A percentile compares a stretch with the other conserved stretches of the same genome.
Evolutionary conservation across 148 eudicot species (phyloP).

Genomic region (Talinum fruticosum): DNA sequence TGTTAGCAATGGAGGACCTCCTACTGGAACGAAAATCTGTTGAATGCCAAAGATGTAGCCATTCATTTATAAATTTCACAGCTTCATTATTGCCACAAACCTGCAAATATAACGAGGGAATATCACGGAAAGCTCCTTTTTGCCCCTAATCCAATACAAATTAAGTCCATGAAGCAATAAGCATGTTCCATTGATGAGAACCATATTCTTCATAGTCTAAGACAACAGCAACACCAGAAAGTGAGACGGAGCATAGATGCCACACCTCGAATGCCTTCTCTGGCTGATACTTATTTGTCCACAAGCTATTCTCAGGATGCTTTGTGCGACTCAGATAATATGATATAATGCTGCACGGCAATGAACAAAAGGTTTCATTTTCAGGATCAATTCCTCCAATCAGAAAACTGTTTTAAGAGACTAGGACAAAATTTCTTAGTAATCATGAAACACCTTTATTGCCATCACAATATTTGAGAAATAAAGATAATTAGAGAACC

Average conservation of each 20-base stretch:
- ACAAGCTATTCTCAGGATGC: slow-evolving; percentile 69
- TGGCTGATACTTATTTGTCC: slow-evolving; percentile 91
- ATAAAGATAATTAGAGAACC: not conserved
- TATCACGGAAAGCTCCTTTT: not conserved
- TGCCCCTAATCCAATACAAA: not conserved
- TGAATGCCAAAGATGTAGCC: slow-evolving; percentile 77
- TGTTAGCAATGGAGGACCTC: slow-evolving; percentile 30
- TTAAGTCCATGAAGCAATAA: not conserved
- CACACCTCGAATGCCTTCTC: slow-evolving; percentile 77
- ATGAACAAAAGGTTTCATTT: not conserved
- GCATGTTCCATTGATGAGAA: not conserved
- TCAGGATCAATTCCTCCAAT: not conserved
- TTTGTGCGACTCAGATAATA: slow-evolving; percentile 38
- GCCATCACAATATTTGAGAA: slow-evolving; percentile 4
- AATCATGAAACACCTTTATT: not conserved
- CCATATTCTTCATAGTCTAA: not conserved
- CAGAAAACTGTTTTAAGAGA: not conserved
- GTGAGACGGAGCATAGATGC: slow-evolving; percentile 13
- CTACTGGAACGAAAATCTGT: slow-evolving; percentile 46
- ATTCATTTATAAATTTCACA: slow-evolving; percentile 72
- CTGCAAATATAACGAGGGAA: slow-evolving; percentile 35
- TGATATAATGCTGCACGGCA: slow-evolving; percentile 42
- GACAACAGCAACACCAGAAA: not conserved
- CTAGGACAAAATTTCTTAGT: not conserved
- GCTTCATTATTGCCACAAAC: slow-evolving; percentile 82